A percentile compares a stretch with the other conserved stretches of the same genome.
Evolutionary conservation across 805 yeast genomes (phyloP).

Genomic region (Phaffomyces antillensis): DNA sequence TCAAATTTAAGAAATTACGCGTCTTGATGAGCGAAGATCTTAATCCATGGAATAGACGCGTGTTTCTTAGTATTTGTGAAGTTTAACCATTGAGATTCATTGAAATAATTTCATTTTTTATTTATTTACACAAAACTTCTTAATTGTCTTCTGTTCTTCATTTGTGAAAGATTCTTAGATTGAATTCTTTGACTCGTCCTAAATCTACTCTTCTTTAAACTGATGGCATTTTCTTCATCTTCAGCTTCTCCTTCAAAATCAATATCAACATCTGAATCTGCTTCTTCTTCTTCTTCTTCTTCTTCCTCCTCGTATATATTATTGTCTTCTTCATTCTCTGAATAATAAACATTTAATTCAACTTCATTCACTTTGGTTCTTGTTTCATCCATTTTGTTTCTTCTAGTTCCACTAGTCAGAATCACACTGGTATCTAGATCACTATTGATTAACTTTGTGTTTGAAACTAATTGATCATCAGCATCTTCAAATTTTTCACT

Average conservation of each 20-base stretch:
- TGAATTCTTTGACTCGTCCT: conserved; percentile 18
- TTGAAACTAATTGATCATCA: too few relatives aligned
- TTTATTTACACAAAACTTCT: conserved; percentile 6
- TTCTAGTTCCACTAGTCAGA: conserved; percentile 2
- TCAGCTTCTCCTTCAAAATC: conserved; percentile 7
- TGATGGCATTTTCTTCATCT: conserved; percentile 18
- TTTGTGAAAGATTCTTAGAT: conserved; percentile 18
- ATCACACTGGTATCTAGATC: conserved; percentile 4
- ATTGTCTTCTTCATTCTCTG: not conserved
- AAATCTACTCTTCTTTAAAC: conserved; percentile 11
- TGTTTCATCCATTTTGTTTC: not conserved
- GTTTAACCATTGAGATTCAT: too few relatives aligned
- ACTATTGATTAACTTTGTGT: conserved; percentile 1
- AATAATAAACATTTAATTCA: not conserved
- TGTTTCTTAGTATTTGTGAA: too few relatives aligned
- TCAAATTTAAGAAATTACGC: not conserved
- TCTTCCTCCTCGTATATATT: not conserved
- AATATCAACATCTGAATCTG: conserved; percentile 2
- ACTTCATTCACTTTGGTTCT: not conserved
- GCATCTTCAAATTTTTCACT: too few relatives aligned
- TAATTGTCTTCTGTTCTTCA: conserved; percentile 17
- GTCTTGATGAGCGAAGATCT: not conserved
- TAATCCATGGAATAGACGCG: too few relatives aligned
- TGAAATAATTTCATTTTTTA: not conserved
- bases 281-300: conserved; percentile 1